These are phyloP conservation scores for Cladophialophora psammophila DNA, from an alignment of 2,329 filamentous ascomycete genomes.

Conservation along the genomic window DNA sequence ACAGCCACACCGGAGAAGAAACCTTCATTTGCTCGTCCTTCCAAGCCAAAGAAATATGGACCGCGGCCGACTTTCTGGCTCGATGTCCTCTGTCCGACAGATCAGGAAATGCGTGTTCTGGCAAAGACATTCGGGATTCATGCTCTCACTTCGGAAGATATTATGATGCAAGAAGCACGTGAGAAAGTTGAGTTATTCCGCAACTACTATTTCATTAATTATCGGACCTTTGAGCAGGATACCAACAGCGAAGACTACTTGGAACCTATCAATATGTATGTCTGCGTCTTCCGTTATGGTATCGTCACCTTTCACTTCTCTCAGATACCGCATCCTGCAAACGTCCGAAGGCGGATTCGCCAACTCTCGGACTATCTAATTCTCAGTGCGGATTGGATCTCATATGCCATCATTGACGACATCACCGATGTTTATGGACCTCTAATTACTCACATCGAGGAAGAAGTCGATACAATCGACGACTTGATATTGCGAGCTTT, in stretches of 20 bases:
- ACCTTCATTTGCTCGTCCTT: slow-evolving; percentile 8
- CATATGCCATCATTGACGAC: slow-evolving; percentile 96
- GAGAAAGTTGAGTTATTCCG: slow-evolving; percentile 98
- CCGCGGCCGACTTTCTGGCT: slow-evolving; percentile 96
- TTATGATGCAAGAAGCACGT: slow-evolving; percentile 94
- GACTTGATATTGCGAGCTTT: slow-evolving; percentile 87
- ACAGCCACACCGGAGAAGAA: slow-evolving; percentile 57
- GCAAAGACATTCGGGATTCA: slow-evolving; percentile 95
- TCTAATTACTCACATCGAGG: slow-evolving; percentile 88
- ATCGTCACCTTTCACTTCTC: slow-evolving; percentile 94
- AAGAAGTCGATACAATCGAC: slow-evolving; percentile 97
- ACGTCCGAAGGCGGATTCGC: slow-evolving; percentile 90
- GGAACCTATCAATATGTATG: slow-evolving; percentile 96
- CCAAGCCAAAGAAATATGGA: slow-evolving; percentile 68
- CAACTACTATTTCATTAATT: slow-evolving; percentile 98
- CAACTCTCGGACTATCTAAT: slow-evolving; percentile 94
- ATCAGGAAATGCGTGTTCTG: slow-evolving; percentile 93
- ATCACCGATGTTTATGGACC: slow-evolving; percentile 97
- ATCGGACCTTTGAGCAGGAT: slow-evolving; percentile 96
- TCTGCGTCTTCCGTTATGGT: slow-evolving; percentile 94
- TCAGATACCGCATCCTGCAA: slow-evolving; percentile 94
- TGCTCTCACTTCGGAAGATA: slow-evolving; percentile 92
- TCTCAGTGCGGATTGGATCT: slow-evolving; percentile 95
- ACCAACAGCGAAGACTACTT: slow-evolving; percentile 86
- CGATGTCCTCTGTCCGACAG: slow-evolving; percentile 87